Percentiles rank a stretch among this genome's conserved stretches.
phyloP scores from a whole-genome alignment of 2,329 filamentous ascomycete genomes.

The Pseudocercospora musae region DNA sequence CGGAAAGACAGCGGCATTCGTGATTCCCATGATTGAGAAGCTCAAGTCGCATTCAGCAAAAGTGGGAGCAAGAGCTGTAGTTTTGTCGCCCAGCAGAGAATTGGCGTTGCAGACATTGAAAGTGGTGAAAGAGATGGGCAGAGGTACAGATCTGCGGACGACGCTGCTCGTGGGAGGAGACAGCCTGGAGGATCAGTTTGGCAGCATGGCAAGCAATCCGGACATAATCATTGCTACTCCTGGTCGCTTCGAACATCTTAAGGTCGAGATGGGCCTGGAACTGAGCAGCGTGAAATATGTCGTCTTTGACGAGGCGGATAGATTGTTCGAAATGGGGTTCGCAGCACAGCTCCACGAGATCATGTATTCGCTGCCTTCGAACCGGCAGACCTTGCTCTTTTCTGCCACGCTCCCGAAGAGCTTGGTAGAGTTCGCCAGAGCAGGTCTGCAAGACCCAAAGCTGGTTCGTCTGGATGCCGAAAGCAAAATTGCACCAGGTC shows the following conservation, averaged over 20 bases:
- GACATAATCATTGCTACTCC: constrained; percentile 97
- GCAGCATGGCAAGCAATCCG: constrained; percentile 86
- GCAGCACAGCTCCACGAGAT: constrained; percentile 91
- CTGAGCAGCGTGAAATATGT: constrained; percentile 90
- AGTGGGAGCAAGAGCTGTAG: constrained; percentile 79
- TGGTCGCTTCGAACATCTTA: constrained; percentile 91
- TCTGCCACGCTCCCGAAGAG: constrained; percentile 93
- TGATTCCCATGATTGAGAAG: constrained; percentile 96
- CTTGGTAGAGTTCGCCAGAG: constrained; percentile 90
- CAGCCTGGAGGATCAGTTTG: constrained; percentile 91
- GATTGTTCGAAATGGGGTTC: constrained; percentile 98
- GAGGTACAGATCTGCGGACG: constrained; percentile 86
- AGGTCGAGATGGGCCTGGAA: constrained; percentile 93
- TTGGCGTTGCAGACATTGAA: constrained; percentile 91
- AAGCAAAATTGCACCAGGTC: constrained; percentile 90
- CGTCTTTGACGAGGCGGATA: constrained; percentile 96
- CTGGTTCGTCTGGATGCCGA: constrained; percentile 89
- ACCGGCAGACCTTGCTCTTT: constrained; percentile 87
- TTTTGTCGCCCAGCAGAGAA: constrained; percentile 90
- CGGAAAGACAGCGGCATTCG: constrained; percentile 96
- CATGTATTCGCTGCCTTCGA: constrained; percentile 77
- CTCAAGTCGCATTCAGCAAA: constrained; percentile 82
- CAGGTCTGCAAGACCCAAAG: constrained; percentile 86
- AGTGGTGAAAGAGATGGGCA: constrained; percentile 90
- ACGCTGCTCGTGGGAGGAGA: constrained; percentile 92